Evolutionary conservation across 225 moss, liverwort and hornwort species (phyloP).

Genomic region (Polytrichum formosum): DNA sequence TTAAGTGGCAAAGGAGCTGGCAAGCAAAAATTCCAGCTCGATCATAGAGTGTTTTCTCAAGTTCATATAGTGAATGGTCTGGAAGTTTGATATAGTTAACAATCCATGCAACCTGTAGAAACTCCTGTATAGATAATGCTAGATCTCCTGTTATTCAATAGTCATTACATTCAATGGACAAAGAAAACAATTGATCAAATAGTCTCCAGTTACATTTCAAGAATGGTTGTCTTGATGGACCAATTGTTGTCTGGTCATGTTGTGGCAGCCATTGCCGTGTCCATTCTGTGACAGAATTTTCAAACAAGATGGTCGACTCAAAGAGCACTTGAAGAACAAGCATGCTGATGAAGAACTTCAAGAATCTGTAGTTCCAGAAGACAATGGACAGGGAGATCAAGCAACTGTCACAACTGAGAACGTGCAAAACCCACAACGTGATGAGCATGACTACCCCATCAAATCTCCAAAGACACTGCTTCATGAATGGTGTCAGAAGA

Average conservation of each 20-base stretch:
- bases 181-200: too few species aligned
- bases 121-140: too few species aligned
- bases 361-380: slow-evolving; percentile 19
- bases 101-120: too few species aligned
- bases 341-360: slow-evolving; percentile 51
- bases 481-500: slow-evolving; percentile 87
- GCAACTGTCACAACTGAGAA: slow-evolving; percentile 23
- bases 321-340: slow-evolving; percentile 80
- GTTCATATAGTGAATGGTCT: too few species aligned
- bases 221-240: background rate
- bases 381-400: slow-evolving; percentile 24
- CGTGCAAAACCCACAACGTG: slow-evolving; percentile 31
- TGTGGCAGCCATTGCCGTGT: slow-evolving; percentile 75
- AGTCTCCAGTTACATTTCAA: too few species aligned
- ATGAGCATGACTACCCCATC: slow-evolving; percentile 62
- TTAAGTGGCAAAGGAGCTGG: too few species aligned
- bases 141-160: too few species aligned
- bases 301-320: slow-evolving; percentile 82
- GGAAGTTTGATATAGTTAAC: too few species aligned
- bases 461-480: slow-evolving; percentile 84
- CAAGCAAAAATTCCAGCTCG: too few species aligned
- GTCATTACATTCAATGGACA: too few species aligned
- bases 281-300: slow-evolving; percentile 85
- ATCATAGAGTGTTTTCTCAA: too few species aligned
- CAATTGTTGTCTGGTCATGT: slow-evolving; percentile 4